These are phyloP conservation scores for Delitschia confertaspora DNA, from an alignment of 495 filamentous ascomycete genomes.

Conservation along the genomic window DNA sequence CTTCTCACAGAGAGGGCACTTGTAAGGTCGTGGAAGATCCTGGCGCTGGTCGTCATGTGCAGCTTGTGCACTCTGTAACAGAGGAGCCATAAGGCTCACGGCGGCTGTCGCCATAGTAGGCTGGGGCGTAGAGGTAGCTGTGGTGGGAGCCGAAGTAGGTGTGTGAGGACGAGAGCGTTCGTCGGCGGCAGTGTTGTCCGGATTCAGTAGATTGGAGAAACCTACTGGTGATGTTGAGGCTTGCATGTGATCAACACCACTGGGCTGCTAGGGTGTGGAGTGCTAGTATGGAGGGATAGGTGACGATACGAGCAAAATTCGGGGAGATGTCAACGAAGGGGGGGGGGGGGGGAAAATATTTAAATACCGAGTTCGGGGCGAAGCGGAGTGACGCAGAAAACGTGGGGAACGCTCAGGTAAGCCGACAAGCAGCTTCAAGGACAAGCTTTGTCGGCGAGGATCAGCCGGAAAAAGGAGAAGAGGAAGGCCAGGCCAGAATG, in stretches of 20 bases:
- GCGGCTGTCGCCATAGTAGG: constrained; percentile 55
- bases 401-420: constrained; percentile 12
- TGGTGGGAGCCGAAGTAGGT: constrained; percentile 3
- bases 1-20: constrained; percentile 97
- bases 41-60: constrained; percentile 40
- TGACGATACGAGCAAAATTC: constrained; percentile 14
- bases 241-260: constrained; percentile 29
- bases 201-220: constrained; percentile 30
- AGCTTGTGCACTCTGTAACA: constrained; percentile 58
- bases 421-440: background rate
- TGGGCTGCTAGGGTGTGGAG: constrained; percentile 16
- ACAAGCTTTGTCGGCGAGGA: constrained; percentile 26
- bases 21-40: constrained; percentile 93
- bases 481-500: constrained; percentile 15
- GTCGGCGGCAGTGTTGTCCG: constrained; percentile 6
- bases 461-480: constrained; percentile 24
- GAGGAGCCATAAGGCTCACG: constrained; percentile 56
- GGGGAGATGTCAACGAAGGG: too few relatives aligned
- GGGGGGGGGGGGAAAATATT: constrained; percentile 22
- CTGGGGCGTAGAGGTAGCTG: constrained; percentile 1
- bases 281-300: background rate
- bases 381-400: constrained; percentile 4
- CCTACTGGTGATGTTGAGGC: constrained; percentile 18
- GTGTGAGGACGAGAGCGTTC: constrained; percentile 7
- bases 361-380: constrained; percentile 15